Evolutionary conservation across 345 rosid species (phyloP).

Genomic region (Triadica sebifera): DNA sequence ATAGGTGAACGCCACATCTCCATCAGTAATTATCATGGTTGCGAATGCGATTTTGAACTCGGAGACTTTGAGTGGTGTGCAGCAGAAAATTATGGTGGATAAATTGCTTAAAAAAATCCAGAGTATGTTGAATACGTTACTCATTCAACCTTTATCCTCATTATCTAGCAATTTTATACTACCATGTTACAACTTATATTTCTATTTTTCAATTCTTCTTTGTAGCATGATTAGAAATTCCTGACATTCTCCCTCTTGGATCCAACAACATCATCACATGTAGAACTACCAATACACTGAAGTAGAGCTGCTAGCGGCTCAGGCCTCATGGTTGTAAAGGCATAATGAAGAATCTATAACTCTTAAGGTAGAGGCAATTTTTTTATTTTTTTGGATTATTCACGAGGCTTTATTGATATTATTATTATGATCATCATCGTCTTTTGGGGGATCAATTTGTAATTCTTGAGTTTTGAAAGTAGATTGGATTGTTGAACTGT

Average conservation of each 20-base stretch:
- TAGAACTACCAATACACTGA: neutral
- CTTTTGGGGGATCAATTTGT: neutral
- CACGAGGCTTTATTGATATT: too few species aligned
- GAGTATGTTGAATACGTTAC: neutral
- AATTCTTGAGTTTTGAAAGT: too few species aligned
- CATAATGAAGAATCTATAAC: neutral
- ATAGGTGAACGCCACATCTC: conserved; percentile 58
- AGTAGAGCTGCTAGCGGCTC: neutral
- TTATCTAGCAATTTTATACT: neutral
- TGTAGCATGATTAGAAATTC: conserved; percentile 5
- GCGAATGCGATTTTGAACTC: conserved; percentile 72
- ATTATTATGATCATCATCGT: neutral
- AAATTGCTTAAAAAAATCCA: conserved; percentile 60
- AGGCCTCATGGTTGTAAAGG: neutral
- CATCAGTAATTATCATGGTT: conserved; percentile 54
- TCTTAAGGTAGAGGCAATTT: neutral
- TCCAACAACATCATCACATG: neutral
- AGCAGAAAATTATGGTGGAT: conserved; percentile 75
- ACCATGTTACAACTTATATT: neutral
- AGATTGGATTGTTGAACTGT: too few species aligned
- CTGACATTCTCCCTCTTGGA: neutral
- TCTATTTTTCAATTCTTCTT: neutral
- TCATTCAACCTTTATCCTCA: neutral
- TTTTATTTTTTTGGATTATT: too few species aligned
- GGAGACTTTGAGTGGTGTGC: conserved; percentile 55